phyloP scores from a whole-genome alignment of 225 moss, liverwort and hornwort species.

The Sphagnum contortum region DNA sequence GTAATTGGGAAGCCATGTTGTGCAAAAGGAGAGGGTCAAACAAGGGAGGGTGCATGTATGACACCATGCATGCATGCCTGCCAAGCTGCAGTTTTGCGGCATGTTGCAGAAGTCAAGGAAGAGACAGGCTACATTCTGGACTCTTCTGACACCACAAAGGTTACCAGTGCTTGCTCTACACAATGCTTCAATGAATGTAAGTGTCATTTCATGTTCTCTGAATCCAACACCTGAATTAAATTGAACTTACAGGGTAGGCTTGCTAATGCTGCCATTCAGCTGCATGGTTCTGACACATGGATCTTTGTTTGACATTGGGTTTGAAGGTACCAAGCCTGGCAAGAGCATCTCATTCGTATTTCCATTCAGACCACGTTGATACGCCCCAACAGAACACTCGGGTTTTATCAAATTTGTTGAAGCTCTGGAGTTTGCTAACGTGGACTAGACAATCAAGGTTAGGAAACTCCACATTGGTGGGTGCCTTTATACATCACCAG shows the following conservation, averaged over 20 bases:
- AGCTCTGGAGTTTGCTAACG: too few relatives aligned
- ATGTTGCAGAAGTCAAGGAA: conserved; percentile 42
- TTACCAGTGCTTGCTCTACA: conserved; percentile 28
- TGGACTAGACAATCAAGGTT: too few relatives aligned
- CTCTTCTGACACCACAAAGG: conserved; percentile 33
- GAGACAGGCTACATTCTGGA: conserved; percentile 56
- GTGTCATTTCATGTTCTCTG: conserved; percentile 1
- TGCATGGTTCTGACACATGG: neutral
- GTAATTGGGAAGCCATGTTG: conserved; percentile 49
- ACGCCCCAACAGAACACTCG: too few relatives aligned
- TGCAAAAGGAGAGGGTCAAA: conserved; percentile 50
- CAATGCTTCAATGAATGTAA: conserved; percentile 58
- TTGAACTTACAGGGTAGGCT: neutral
- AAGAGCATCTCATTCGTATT: conserved; percentile 56
- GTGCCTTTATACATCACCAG: too few relatives aligned
- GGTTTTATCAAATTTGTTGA: too few relatives aligned
- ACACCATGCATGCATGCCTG: conserved; percentile 44
- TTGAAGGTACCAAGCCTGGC: conserved; percentile 49
- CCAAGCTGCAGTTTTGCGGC: conserved; percentile 31
- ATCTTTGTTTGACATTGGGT: neutral
- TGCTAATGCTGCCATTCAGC: neutral
- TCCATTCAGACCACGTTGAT: conserved; percentile 42
- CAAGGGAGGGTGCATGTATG: conserved; percentile 45
- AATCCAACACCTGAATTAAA: neutral
- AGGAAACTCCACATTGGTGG: too few relatives aligned